Conservation (phyloP, 805 yeast genomes). For the Starmerella davenportii region DNA sequence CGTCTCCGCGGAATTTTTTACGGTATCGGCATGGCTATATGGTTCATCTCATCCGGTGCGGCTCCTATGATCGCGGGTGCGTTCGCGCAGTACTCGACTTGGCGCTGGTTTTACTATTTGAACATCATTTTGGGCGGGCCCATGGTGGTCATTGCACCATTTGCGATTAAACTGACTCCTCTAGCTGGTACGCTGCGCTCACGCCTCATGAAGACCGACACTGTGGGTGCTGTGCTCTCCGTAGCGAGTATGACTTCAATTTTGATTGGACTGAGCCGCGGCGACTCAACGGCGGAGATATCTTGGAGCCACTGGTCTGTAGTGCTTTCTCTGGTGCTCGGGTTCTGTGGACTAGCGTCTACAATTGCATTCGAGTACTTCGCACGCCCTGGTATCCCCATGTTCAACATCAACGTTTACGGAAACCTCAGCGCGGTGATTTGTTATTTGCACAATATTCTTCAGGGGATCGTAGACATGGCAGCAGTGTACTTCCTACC, state of each 20-base stretch:
- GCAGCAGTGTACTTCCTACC: slow-evolving; percentile 23
- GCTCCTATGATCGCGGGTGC: slow-evolving; percentile 59
- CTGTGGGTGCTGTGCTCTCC: slow-evolving; percentile 30
- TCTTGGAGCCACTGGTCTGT: slow-evolving; percentile 42
- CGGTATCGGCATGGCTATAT: slow-evolving; percentile 18
- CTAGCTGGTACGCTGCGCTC: slow-evolving; percentile 25
- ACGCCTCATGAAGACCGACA: slow-evolving; percentile 32
- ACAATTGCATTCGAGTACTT: slow-evolving; percentile 23
- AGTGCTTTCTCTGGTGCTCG: slow-evolving; percentile 32
- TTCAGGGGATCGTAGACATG: slow-evolving; percentile 26
- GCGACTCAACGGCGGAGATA: slow-evolving; percentile 28
- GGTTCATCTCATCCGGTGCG: slow-evolving; percentile 20
- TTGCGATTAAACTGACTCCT: slow-evolving; percentile 26
- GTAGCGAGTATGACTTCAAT: slow-evolving; percentile 30
- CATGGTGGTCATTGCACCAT: slow-evolving; percentile 25
- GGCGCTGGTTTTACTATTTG: slow-evolving; percentile 66
- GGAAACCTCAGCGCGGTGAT: slow-evolving; percentile 24
- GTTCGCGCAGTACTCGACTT: slow-evolving; percentile 37
- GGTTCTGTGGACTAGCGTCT: slow-evolving; percentile 22
- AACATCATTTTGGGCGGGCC: slow-evolving; percentile 50
- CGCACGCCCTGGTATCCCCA: slow-evolving; percentile 27
- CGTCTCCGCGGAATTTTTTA: slow-evolving; percentile 20
- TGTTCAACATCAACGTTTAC: slow-evolving; percentile 30
- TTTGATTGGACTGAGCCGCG: slow-evolving; percentile 35
- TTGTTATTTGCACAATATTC: slow-evolving; percentile 25